Base-by-base conservation (phyloP, 768 basidiomycete species). In the Lactarius psammicola region DNA sequence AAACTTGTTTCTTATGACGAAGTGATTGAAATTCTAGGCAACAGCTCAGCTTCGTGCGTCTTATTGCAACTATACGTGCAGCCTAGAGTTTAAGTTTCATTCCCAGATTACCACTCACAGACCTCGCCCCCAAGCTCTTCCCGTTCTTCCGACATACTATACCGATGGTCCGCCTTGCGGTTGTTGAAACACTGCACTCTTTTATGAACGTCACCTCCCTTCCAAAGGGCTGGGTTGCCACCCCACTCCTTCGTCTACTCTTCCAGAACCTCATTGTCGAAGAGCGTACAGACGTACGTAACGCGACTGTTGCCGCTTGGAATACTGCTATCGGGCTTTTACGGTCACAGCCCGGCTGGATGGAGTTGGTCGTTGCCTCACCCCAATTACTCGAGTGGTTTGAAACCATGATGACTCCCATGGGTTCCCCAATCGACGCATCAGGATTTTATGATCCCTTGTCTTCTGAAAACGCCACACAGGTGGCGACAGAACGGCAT, bases 141-240 rank as follows among this genome's bases (percentile, higher is more conserved):
- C 93, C 96, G 4, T 98, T 96, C 82, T 95, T 98, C 78, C 92
- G 97, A 20, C 97, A 99, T 75, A 95, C 96, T 0, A 98, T 99
- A 71, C 77, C 90, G 1, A 89, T 89, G 66, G 97, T 99, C 62
- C 92, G 97, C 9, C 82, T 95, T 17, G 89, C 97, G 2, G 95
- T 98, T 2, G 90, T 95, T 54, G 88, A 92, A 66, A 95, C 95
- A 0, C 79, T 98, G 11, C 83, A 87, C 62, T 89, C 90, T 9
- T 95, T 98, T 77, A 90, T 97, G 83, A 79, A 81, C 28, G 89
- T 94, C 9, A 76, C 85, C 8, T 84, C 87, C 0, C 82, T 95
- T 51, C 84, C 90, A 9, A 81, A 82, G 70, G 87, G 88, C 60
- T 98, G 97, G 97, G 83, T 96, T 68, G 78, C 84, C 42, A 80